phyloP scores from a whole-genome alignment of 495 filamentous ascomycete species.

The Daldinia decipiens region DNA sequence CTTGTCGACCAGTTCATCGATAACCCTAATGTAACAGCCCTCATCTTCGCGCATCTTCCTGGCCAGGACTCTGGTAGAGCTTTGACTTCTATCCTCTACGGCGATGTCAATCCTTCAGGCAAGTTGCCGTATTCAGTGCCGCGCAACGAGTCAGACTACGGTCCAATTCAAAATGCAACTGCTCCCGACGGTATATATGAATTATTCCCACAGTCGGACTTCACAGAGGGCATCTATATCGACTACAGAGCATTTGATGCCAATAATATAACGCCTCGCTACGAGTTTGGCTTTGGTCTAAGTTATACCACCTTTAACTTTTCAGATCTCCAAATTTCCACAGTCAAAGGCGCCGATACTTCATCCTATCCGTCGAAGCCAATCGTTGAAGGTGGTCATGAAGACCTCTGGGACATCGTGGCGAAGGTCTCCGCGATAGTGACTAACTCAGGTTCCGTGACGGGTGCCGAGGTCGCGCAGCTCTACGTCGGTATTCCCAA shows the following conservation, averaged over 20 bases:
- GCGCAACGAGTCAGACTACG: conserved; percentile 69
- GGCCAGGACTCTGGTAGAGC: conserved; percentile 69
- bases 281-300: conserved; percentile 78
- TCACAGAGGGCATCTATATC: conserved; percentile 71
- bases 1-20: conserved; percentile 68
- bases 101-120: conserved; percentile 67
- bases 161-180: conserved; percentile 50
- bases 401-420: conserved; percentile 67
- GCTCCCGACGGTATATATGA: conserved; percentile 48
- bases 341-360: conserved; percentile 42
- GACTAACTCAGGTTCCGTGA: conserved; percentile 63
- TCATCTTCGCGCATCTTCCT: conserved; percentile 69
- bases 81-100: conserved; percentile 68
- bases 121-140: conserved; percentile 80
- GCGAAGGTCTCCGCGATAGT: conserved; percentile 63
- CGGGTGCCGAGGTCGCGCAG: conserved; percentile 68
- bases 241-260: conserved; percentile 76
- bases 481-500: conserved; percentile 69
- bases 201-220: conserved; percentile 68
- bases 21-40: conserved; percentile 70
- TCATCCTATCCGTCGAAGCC: conserved; percentile 49
- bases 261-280: conserved; percentile 70
- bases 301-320: conserved; percentile 73
- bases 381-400: conserved; percentile 66
- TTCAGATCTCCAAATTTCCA: conserved; percentile 53